Evolutionary conservation across 768 basidiomycete genomes (phyloP), one percentile per base, ranked within the genome.

Genomic region (Suillus fuscotomentosus): DNA sequence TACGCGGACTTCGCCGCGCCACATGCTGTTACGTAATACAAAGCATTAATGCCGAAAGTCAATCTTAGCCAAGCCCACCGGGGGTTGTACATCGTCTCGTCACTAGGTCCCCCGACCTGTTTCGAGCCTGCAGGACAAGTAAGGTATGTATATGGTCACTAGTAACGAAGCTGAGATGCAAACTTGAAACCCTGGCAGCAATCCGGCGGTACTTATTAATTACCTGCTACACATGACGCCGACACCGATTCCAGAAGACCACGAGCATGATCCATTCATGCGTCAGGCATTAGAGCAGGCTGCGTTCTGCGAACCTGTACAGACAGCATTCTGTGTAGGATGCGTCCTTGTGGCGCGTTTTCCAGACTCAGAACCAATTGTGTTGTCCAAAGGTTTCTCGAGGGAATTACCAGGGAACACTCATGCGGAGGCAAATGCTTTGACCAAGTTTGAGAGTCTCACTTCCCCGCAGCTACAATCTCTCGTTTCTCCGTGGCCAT

Each of bases 401-500:
- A 84, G 97, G 71, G 95, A 98, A 73, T 82, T 98, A 0, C 81
- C 86, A 5, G 97, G 96, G 61, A 99, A 99, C 73, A 98, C 97
- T 3, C 97, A 99, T 75, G 97, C 96, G 13, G 97, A 99, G 79
- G 94, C 95, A 27, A 97, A 97, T 73, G 95, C 96, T 1, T 79
- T 99, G 61, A 73, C 84, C 48, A 97, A 98, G 71, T 85, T 88
- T 6, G 75, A 73, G 17, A 51, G 67, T n/a, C 78, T 88, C 45
- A 78, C 86, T 2, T 55, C 71, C 9, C 66, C 75, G 14, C 73
- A 87, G 50, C 73, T 91, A 47, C 71, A 79, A 15, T 66, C 78
- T 14, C 72, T 85, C 42, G 64, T 72, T 11, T 65, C 69, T 7
- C 65, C 75, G 0, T 57, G 38, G 56, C 39, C 38, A 57, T 15